Conservation (phyloP, 2,329 filamentous ascomycete species). For the Hysterium pulicare region DNA sequence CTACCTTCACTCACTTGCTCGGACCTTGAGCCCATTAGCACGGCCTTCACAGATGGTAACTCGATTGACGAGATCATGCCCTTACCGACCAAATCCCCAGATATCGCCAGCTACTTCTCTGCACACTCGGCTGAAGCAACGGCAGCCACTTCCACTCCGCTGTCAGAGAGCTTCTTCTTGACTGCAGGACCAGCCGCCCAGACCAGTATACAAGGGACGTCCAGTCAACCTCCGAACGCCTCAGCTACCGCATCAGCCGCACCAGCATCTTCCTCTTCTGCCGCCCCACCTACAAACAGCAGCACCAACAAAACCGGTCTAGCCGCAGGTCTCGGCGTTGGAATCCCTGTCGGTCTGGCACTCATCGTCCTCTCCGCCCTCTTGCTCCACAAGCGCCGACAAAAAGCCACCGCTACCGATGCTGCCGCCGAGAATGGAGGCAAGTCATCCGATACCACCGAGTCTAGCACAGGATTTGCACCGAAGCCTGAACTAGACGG, state of each 20-base stretch:
- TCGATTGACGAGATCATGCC: neutral
- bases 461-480: too few relatives aligned
- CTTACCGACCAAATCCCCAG: neutral
- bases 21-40: neutral
- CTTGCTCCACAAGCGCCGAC: too few relatives aligned
- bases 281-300: neutral
- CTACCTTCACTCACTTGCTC: neutral
- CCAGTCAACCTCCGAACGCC: neutral
- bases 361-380: too few relatives aligned
- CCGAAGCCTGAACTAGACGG: too few relatives aligned
- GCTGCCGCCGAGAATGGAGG: too few relatives aligned
- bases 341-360: neutral
- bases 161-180: neutral
- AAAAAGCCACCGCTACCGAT: too few relatives aligned
- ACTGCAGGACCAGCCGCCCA: too few relatives aligned
- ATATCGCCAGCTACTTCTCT: neutral
- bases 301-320: neutral
- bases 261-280: neutral
- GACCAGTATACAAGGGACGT: too few relatives aligned
- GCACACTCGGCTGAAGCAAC: neutral
- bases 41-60: neutral
- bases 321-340: neutral
- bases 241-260: neutral
- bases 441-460: too few relatives aligned
- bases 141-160: neutral